Base-by-base conservation (phyloP, 805 yeast species). In the Helenozyma rhizophorensis region DNA sequence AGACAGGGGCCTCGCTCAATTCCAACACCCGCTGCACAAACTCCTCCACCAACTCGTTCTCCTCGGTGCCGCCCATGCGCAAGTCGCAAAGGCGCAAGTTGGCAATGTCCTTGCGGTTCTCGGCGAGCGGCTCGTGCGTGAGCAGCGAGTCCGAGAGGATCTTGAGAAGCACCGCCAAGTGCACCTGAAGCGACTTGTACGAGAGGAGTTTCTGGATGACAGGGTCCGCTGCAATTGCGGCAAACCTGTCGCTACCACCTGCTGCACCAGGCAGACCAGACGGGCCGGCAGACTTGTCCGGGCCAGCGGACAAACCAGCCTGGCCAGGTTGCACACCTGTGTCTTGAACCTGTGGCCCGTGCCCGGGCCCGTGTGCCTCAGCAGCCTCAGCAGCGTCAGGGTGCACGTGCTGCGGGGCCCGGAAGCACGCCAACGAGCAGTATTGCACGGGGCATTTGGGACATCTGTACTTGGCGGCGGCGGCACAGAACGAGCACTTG, bases 31-130 rank as follows among this genome's bases (percentile, higher is more conserved):
- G 43, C 27, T 51, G 52, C 11, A 79, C 74, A 54, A 84, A 83
- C 44, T 83, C 90, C 51, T 83, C 89, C 4, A 85, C 76, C 15
- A 79, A 56, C 40, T 65, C 76, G 48, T 85, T 85, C 30, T 73
- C 74, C 43, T 84, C 86, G 0, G 64, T 34, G 0, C 95, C 95
- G 4, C 82, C 80, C 3, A 49, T 51, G 21, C 95, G 58, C 11
- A 85, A 58, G 33, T 75, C 76, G 6, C 74, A 65, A 8, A 85
- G 59, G 43, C 81, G 78, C 44, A 74, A 68, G 40, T 77, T 70
- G 2, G 84, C 84, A 9, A 81, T 68, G 16, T 73, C 80, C 15
- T 60, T 43, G 22, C 84, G 56, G 14, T 79, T 78, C 15, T 80
- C 86, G 8, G 54, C 37, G 13, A 68, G 65, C 14, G 60, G 57